These are phyloP conservation scores for Solanum raphanifolium DNA, from an alignment of 257 asterid species.

Conservation along the genomic window DNA sequence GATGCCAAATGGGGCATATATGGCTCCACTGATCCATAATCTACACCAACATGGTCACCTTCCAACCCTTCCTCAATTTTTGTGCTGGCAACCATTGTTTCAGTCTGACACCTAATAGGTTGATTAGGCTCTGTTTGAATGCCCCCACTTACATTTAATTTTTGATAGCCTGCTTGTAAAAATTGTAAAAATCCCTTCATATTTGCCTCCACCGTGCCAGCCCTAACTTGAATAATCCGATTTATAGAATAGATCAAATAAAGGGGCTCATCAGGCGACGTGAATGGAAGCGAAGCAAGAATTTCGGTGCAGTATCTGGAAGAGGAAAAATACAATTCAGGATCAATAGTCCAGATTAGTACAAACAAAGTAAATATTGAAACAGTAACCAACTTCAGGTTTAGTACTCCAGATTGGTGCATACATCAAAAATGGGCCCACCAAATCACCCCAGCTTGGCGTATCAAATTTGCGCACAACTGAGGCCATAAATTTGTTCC, in stretches of 20 bases:
- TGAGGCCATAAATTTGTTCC: conserved; percentile 90
- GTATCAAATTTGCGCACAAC: conserved; percentile 82
- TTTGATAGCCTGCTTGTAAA: conserved; percentile 39
- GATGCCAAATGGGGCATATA: conserved; percentile 21
- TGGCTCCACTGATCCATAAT: conserved; percentile 21
- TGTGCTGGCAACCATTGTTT: conserved; percentile 17
- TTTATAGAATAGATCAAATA: conserved; percentile 80
- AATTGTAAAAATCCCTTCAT: conserved; percentile 65
- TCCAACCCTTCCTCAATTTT: conserved; percentile 31
- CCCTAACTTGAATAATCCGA: conserved; percentile 86
- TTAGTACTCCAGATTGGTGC: conserved; percentile 8
- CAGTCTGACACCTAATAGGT: conserved; percentile 16
- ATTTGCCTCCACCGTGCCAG: conserved; percentile 80
- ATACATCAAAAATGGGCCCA: conserved; percentile 67
- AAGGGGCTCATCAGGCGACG: conserved; percentile 90
- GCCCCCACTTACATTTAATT: conserved; percentile 35
- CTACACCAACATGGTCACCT: conserved; percentile 23
- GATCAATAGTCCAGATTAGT: neutral
- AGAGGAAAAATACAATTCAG: conserved; percentile 16
- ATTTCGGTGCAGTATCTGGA: conserved; percentile 89
- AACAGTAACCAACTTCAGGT: neutral
- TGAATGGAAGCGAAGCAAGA: conserved; percentile 87
- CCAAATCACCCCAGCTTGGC: conserved; percentile 56
- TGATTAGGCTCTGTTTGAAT: conserved; percentile 18
- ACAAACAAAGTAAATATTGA: neutral